A percentile compares a stretch with the other conserved stretches of the same genome.
Evolutionary conservation across 495 filamentous ascomycete species (phyloP).

Genomic region (Parathielavia hyrcaniae): DNA sequence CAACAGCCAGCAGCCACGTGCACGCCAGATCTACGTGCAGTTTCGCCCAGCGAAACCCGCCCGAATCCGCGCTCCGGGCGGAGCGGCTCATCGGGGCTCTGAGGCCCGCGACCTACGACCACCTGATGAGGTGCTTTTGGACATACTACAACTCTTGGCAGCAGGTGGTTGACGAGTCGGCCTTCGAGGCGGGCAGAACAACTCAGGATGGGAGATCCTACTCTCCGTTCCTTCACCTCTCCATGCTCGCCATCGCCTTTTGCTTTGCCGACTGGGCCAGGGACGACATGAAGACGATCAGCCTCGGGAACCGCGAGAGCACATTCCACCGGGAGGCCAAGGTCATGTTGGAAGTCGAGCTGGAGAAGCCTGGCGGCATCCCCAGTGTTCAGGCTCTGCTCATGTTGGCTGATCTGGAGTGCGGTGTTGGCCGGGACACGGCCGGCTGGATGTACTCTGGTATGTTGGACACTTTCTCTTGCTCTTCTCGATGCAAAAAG

Average conservation of each 20-base stretch:
- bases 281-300: slow-evolving; percentile 44
- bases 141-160: slow-evolving; percentile 43
- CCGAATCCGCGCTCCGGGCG: slow-evolving; percentile 39
- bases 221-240: slow-evolving; percentile 47
- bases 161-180: slow-evolving; percentile 43
- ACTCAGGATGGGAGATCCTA: slow-evolving; percentile 42
- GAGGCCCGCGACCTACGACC: slow-evolving; percentile 41
- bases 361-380: slow-evolving; percentile 46
- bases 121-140: slow-evolving; percentile 50
- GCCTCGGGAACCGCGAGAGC: slow-evolving; percentile 44
- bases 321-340: slow-evolving; percentile 50
- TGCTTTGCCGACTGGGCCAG: slow-evolving; percentile 43
- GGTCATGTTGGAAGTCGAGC: slow-evolving; percentile 46
- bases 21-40: slow-evolving; percentile 21
- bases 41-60: slow-evolving; percentile 18
- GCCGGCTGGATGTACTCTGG: slow-evolving; percentile 50
- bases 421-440: slow-evolving; percentile 45
- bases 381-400: slow-evolving; percentile 47
- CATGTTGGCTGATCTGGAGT: slow-evolving; percentile 49
- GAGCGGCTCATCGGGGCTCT: slow-evolving; percentile 43
- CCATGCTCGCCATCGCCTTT: slow-evolving; percentile 48
- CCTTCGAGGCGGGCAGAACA: slow-evolving; percentile 47
- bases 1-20: slow-evolving; percentile 40
- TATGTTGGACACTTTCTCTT: slow-evolving; percentile 13
- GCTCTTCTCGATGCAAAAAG: neutral